phyloP scores from a whole-genome alignment of 495 filamentous ascomycete genomes.

The Lindgomyces ingoldianus region DNA sequence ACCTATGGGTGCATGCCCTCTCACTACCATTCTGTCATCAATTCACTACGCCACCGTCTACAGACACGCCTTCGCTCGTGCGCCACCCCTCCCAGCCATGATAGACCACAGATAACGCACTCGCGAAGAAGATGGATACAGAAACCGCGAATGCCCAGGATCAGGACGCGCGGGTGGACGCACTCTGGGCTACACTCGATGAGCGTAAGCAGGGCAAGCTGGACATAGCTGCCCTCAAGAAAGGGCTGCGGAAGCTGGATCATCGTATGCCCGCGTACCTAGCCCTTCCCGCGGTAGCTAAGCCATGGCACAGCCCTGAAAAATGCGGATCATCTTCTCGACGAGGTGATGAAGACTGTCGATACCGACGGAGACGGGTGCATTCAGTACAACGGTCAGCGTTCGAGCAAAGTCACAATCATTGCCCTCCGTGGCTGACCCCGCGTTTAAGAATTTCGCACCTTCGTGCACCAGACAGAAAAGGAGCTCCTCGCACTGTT shows the following conservation, averaged over 20 bases:
- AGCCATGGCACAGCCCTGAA: slow-evolving; percentile 71
- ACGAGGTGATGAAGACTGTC: slow-evolving; percentile 73
- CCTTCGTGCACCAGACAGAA: slow-evolving; percentile 85
- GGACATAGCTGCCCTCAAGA: slow-evolving; percentile 78
- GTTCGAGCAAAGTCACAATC: not conserved
- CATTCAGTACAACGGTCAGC: slow-evolving; percentile 83
- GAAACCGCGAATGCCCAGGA: slow-evolving; percentile 58
- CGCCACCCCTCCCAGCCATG: slow-evolving; percentile 28
- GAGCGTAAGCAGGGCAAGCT: slow-evolving; percentile 72
- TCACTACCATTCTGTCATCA: not conserved
- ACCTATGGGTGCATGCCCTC: not conserved
- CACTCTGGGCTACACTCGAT: slow-evolving; percentile 80
- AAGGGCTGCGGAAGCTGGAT: slow-evolving; percentile 82
- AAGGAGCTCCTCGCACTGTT: slow-evolving; percentile 78
- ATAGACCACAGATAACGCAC: slow-evolving; percentile 33
- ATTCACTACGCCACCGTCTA: slow-evolving; percentile 2
- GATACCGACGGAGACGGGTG: slow-evolving; percentile 84
- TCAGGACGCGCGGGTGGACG: slow-evolving; percentile 68
- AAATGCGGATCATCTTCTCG: slow-evolving; percentile 86
- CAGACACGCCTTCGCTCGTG: slow-evolving; percentile 1
- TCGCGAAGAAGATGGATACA: slow-evolving; percentile 42
- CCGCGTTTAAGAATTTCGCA: slow-evolving; percentile 69
- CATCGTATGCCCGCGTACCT: slow-evolving; percentile 70
- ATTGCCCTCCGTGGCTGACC: not conserved
- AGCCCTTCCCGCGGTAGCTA: slow-evolving; percentile 6